phyloP scores from a whole-genome alignment of 495 filamentous ascomycete genomes.

The Platismatia glauca region DNA sequence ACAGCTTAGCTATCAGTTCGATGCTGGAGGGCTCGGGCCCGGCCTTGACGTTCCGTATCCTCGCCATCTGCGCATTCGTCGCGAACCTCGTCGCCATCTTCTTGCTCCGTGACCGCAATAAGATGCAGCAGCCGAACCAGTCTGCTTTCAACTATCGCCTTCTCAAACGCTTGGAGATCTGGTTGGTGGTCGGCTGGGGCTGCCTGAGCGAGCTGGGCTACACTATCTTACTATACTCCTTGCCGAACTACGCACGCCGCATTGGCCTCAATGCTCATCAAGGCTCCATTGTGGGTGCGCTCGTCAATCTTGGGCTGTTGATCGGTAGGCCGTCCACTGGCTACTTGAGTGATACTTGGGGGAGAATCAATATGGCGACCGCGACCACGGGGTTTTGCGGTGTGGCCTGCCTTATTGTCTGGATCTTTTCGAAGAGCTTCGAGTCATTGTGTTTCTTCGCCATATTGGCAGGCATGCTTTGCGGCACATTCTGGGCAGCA shows the following conservation, averaged over 20 bases:
- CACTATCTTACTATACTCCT: constrained; percentile 64
- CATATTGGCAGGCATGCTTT: constrained; percentile 58
- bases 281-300: constrained; percentile 59
- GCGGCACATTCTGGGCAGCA: constrained; percentile 64
- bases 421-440: constrained; percentile 60
- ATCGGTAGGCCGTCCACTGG: constrained; percentile 66
- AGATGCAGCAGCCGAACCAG: constrained; percentile 53
- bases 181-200: constrained; percentile 59
- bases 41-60: constrained; percentile 64
- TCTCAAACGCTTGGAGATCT: constrained; percentile 51
- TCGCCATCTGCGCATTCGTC: constrained; percentile 57
- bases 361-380: constrained; percentile 64
- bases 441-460: constrained; percentile 63
- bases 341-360: constrained; percentile 60
- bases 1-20: constrained; percentile 40
- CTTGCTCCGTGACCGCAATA: constrained; percentile 61
- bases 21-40: constrained; percentile 54
- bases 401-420: constrained; percentile 59
- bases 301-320: constrained; percentile 64
- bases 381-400: constrained; percentile 56
- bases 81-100: constrained; percentile 54
- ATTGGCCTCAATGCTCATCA: constrained; percentile 60
- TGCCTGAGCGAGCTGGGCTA: constrained; percentile 68
- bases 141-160: constrained; percentile 54
- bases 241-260: constrained; percentile 60